Conservation (phyloP, 1,139 yeast species). For the Suhomyces bokatorum region DNA sequence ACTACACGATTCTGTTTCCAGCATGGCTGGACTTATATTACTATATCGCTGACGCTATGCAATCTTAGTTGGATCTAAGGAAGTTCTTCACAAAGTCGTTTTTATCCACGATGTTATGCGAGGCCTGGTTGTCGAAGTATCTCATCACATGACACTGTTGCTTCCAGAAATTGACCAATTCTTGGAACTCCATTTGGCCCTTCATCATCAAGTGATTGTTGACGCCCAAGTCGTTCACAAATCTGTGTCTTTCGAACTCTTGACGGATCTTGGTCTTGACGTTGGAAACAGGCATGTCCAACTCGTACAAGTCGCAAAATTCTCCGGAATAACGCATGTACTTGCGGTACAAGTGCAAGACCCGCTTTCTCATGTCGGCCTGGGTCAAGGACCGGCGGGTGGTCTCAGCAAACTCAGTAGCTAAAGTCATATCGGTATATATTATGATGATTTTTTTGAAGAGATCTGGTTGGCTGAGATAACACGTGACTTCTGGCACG, state of each 20-base stretch:
- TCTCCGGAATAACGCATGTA: constrained; percentile 66
- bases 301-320: constrained; percentile 69
- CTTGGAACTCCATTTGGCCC: constrained; percentile 92
- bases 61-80: constrained; percentile 41
- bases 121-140: constrained; percentile 70
- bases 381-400: constrained; percentile 66
- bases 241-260: constrained; percentile 85
- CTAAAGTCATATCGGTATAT: constrained; percentile 49
- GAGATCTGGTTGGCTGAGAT: constrained; percentile 31
- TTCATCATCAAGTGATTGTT: constrained; percentile 71
- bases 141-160: constrained; percentile 84
- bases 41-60: constrained; percentile 7
- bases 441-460: constrained; percentile 17
- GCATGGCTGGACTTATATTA: constrained; percentile 4
- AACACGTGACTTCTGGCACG: constrained; percentile 6
- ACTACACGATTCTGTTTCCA: not conserved
- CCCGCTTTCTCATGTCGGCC: constrained; percentile 63
- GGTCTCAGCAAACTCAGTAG: constrained; percentile 84
- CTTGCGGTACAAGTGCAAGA: constrained; percentile 70
- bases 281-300: constrained; percentile 79
- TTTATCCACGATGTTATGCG: constrained; percentile 48
- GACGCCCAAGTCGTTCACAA: constrained; percentile 63
- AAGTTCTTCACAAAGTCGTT: constrained; percentile 69
- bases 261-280: constrained; percentile 85
- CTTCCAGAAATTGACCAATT: constrained; percentile 86